phyloP scores from a whole-genome alignment of 108 stramenopile genomes.

The Skeletonema marinoi region DNA sequence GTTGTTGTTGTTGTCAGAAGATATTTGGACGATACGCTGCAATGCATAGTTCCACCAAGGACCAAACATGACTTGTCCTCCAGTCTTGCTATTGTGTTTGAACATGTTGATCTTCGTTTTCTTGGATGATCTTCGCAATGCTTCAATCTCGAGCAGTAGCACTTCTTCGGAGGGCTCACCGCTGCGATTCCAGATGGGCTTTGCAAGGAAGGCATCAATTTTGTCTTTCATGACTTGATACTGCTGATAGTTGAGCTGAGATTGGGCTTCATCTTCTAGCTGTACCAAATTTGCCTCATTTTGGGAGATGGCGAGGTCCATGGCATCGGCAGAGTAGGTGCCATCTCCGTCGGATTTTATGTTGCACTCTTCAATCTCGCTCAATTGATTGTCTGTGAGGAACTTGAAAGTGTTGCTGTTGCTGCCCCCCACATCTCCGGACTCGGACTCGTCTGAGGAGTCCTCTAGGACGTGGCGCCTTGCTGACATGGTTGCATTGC shows the following conservation, averaged over 20 bases:
- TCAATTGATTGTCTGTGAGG: conserved; percentile 12
- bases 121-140: conserved; percentile 12
- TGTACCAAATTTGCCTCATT: neutral
- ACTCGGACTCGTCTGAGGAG: conserved; percentile 21
- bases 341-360: conserved; percentile 3
- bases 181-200: conserved; percentile 9
- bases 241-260: neutral
- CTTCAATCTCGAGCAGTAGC: conserved; percentile 20
- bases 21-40: conserved; percentile 12
- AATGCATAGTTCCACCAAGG: conserved; percentile 38
- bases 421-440: conserved; percentile 2
- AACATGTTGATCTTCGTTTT: conserved; percentile 16
- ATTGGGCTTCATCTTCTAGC: neutral
- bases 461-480: conserved; percentile 29
- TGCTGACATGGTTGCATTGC: conserved; percentile 11
- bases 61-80: conserved; percentile 26
- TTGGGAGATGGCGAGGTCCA: conserved; percentile 12
- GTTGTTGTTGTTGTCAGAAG: neutral
- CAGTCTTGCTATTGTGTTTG: conserved; percentile 11
- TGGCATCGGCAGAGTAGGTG: conserved; percentile 14
- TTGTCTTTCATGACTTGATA: conserved; percentile 8
- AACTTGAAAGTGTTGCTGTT: neutral
- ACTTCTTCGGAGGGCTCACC: conserved; percentile 13
- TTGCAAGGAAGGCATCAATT: conserved; percentile 1
- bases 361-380: conserved; percentile 17